Percentiles rank a stretch among this genome's conserved stretches.
Evolutionary conservation across 2,329 filamentous ascomycete genomes (phyloP).

Genomic region (Hypoxylon sp.): DNA sequence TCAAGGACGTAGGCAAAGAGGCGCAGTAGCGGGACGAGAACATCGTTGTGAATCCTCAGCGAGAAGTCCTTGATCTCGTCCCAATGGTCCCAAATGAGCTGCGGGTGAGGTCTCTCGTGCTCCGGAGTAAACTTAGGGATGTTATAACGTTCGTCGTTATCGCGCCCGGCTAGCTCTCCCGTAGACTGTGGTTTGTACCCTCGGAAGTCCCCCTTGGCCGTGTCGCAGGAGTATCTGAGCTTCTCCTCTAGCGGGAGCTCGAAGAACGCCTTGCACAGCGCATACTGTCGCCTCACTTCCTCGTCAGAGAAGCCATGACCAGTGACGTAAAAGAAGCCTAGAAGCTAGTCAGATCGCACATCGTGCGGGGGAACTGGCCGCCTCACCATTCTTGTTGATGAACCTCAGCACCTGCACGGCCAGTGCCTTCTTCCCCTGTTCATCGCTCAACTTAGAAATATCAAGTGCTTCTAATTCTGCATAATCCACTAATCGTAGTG

Average conservation of each 20-base stretch:
- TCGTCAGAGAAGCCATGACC: constrained; percentile 40
- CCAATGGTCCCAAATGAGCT: constrained; percentile 40
- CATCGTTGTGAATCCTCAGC: constrained; percentile 39
- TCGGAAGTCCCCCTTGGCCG: constrained; percentile 43
- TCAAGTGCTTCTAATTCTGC: constrained; percentile 44
- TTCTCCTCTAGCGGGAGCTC: constrained; percentile 35
- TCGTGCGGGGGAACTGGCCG: neutral
- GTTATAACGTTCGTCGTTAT: constrained; percentile 45
- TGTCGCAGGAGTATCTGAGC: constrained; percentile 40
- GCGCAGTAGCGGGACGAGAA: constrained; percentile 26
- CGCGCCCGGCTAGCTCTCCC: constrained; percentile 36
- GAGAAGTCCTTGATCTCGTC: constrained; percentile 44
- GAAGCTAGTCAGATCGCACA: constrained; percentile 2
- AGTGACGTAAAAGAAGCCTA: constrained; percentile 45
- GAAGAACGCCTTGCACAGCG: constrained; percentile 36
- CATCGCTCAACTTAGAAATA: constrained; percentile 40
- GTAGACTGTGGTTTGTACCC: constrained; percentile 45
- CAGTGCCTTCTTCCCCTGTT: constrained; percentile 40
- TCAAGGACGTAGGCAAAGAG: constrained; percentile 40
- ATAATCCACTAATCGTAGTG: constrained; percentile 37
- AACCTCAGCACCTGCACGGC: constrained; percentile 43
- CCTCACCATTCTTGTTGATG: constrained; percentile 45
- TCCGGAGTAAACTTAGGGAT: constrained; percentile 45
- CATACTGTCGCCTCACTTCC: constrained; percentile 34
- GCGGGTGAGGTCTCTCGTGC: constrained; percentile 43